Evolutionary conservation across 371 early-diverging fungal species (phyloP).

Genomic region (Chytridium lagenaria): DNA sequence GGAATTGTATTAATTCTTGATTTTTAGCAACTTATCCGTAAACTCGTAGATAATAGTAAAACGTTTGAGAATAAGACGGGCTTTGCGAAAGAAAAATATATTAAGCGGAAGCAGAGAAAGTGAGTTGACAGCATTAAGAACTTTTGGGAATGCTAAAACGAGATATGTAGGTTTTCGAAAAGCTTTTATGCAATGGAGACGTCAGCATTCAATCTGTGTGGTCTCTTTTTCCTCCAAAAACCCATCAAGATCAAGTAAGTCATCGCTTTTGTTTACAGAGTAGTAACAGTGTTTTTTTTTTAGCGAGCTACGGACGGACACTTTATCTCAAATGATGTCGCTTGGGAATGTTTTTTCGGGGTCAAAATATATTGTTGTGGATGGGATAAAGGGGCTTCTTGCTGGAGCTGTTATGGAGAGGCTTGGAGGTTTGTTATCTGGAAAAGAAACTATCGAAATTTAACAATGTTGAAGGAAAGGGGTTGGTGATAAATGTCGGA

Average conservation of each 20-base stretch:
- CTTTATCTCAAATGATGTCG: constrained; percentile 87
- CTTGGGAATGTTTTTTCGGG: constrained; percentile 81
- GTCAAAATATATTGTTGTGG: constrained; percentile 76
- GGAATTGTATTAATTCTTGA: neutral
- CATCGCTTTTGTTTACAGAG: neutral
- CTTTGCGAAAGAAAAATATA: constrained; percentile 95
- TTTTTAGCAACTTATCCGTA: constrained; percentile 73
- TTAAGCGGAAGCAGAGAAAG: constrained; percentile 92
- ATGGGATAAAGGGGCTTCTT: constrained; percentile 89
- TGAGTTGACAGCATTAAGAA: constrained; percentile 40
- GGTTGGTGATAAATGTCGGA: constrained; percentile 60
- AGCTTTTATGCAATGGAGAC: constrained; percentile 83
- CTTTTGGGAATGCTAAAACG: neutral
- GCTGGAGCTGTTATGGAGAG: constrained; percentile 77
- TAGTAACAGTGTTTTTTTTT: constrained; percentile 15
- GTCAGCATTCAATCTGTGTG: constrained; percentile 75
- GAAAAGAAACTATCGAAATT: too few species aligned
- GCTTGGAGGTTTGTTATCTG: too few species aligned
- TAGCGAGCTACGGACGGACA: constrained; percentile 86
- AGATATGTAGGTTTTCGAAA: constrained; percentile 83
- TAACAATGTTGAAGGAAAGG: too few species aligned
- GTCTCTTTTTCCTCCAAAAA: constrained; percentile 79
- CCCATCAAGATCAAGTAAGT: constrained; percentile 78
- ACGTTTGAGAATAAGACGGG: constrained; percentile 92
- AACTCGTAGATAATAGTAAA: constrained; percentile 80